These are phyloP conservation scores for Trichoderma sp. DNA, from an alignment of 2,329 filamentous ascomycete genomes.

Conservation along the genomic window DNA sequence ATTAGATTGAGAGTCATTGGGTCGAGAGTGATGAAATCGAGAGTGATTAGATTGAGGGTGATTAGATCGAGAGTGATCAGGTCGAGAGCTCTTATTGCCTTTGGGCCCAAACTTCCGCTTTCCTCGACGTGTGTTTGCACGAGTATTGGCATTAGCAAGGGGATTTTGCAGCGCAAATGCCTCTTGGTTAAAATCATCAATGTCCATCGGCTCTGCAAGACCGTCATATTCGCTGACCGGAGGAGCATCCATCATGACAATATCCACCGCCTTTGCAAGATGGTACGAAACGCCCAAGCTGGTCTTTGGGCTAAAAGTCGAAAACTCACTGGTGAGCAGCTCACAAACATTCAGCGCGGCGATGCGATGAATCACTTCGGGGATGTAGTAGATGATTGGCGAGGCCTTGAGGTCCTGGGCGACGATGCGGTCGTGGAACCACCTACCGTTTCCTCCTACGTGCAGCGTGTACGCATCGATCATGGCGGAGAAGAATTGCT, in stretches of 20 bases:
- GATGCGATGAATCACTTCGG: neutral
- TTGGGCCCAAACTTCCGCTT: neutral
- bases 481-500: neutral
- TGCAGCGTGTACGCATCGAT: neutral
- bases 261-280: neutral
- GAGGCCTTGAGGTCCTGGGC: neutral
- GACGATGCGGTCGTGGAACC: neutral
- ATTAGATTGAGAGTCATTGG: too few relatives aligned
- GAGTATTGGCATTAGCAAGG: neutral
- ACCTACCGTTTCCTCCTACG: neutral
- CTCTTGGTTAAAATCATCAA: neutral
- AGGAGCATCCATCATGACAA: neutral
- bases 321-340: neutral
- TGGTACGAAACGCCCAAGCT: neutral
- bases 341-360: neutral
- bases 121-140: neutral
- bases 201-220: neutral
- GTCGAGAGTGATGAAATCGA: too few relatives aligned
- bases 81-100: neutral
- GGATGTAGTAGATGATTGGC: neutral
- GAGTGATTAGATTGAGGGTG: too few relatives aligned
- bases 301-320: neutral
- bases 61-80: neutral
- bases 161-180: neutral
- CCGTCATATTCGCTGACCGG: neutral